Base-by-base conservation (phyloP, 768 basidiomycete genomes). In the Lactarius deliciosus region DNA sequence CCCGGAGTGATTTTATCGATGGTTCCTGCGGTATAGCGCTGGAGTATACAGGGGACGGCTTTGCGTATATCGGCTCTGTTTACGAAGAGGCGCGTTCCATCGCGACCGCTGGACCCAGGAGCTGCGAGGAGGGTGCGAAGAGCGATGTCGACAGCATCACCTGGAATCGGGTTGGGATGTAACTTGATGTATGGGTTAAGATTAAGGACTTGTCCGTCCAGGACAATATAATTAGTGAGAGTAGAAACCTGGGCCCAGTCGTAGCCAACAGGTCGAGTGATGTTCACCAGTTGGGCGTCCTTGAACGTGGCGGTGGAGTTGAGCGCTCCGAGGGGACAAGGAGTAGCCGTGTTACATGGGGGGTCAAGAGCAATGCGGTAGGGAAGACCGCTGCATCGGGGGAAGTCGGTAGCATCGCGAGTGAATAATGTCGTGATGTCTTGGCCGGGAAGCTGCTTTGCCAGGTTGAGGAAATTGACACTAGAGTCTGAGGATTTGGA, bases 1-100 rank as follows among this genome's bases (percentile, higher is more conserved):
- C 96, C 96, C 7, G 97, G 94, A 0, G 95, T 89, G 74, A 97
- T 82, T 78, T 98, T 97, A 81, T 98, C 97, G 69, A 99, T 98
- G 75, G 91, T 90, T 25, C 97, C 97, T 0, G 95, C 96, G 60
- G 85, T 85, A 76, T 97, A 99, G 15, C 97, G 87, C 72, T 92
- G 79, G 61, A 83, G 81, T 61, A 99, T 81, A 76, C 97, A 99
- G 11, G 86, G 83, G 3, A 97, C 82, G 28, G 91, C 87, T 11
- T 81, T 79, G 68, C 84, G 80, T 64, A 93, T 84, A 61, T 84
- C 83, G 7, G 81, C 70, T 55, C 86, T 84, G 76, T 88, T 89
- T 75, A 85, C 87, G 75, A 99, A 96, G 36, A 94, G 80, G 56
- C 90, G 86, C 0, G 96, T 98, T 1, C 86, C 96, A 74, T 99